phyloP scores from a whole-genome alignment of 768 basidiomycete genomes.

The Neoboletus magnificus region DNA sequence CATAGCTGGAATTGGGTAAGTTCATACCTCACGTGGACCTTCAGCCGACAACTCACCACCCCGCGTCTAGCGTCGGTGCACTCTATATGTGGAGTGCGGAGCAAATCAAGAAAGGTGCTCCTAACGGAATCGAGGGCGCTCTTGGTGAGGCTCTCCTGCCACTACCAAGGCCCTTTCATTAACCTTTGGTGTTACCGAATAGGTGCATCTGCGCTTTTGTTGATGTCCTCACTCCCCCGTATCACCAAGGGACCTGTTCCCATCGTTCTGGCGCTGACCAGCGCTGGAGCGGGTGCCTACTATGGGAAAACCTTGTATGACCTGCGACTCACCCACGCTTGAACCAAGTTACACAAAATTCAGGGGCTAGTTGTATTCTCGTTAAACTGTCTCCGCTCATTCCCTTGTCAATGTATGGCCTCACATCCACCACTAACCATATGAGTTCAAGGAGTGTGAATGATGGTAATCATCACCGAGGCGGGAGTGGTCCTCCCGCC shows the following conservation, averaged over 20 bases:
- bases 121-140: slow-evolving; percentile 75
- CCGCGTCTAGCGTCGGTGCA: slow-evolving; percentile 57
- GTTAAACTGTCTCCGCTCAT: neutral
- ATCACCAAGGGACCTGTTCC: slow-evolving; percentile 74
- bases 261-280: slow-evolving; percentile 55
- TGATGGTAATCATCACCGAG: neutral
- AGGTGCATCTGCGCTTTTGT: slow-evolving; percentile 76
- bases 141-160: slow-evolving; percentile 49
- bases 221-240: slow-evolving; percentile 73
- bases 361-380: slow-evolving; percentile 9
- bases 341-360: neutral
- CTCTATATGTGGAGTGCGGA: slow-evolving; percentile 80
- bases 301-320: slow-evolving; percentile 60
- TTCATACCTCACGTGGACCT: neutral
- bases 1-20: slow-evolving; percentile 77
- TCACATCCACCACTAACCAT: neutral
- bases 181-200: neutral
- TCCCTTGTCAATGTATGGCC: neutral
- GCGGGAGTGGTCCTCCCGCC: neutral
- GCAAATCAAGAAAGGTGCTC: slow-evolving; percentile 65
- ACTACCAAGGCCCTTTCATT: neutral
- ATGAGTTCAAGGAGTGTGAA: slow-evolving; percentile 1
- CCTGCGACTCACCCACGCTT: slow-evolving; percentile 18
- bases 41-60: neutral
- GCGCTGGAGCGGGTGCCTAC: slow-evolving; percentile 59